Percentiles rank a stretch among this genome's conserved stretches.
phyloP scores from a whole-genome alignment of 1,284 basidiomycete genomes.

The Pterula multifida region DNA sequence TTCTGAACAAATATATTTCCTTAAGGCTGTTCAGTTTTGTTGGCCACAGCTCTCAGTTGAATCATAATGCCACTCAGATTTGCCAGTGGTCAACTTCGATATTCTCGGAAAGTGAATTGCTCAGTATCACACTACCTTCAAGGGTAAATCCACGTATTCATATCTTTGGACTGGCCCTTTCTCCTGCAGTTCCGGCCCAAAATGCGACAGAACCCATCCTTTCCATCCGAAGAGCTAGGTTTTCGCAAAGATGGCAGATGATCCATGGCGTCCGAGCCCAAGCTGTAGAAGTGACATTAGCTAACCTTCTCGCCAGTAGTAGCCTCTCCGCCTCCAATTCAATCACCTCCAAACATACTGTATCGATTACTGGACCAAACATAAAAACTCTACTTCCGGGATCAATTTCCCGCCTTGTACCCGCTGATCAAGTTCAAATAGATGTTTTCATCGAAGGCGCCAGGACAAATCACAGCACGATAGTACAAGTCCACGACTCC shows the following conservation, averaged over 20 bases:
- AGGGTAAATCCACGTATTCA: slow-evolving; percentile 23
- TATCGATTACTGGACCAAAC: slow-evolving; percentile 21
- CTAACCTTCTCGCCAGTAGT: slow-evolving; percentile 29
- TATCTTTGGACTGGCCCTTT: slow-evolving; percentile 30
- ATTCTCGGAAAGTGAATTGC: slow-evolving; percentile 24
- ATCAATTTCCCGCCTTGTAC: slow-evolving; percentile 26
- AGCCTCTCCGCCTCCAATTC: slow-evolving; percentile 16
- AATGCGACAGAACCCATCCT: slow-evolving; percentile 15
- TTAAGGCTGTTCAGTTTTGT: neutral
- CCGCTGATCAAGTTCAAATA: slow-evolving; percentile 28
- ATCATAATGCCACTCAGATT: slow-evolving; percentile 28
- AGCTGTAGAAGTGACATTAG: slow-evolving; percentile 31
- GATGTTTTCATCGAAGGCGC: slow-evolving; percentile 26
- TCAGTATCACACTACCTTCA: slow-evolving; percentile 27
- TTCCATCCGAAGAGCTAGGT: slow-evolving; percentile 25
- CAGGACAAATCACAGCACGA: slow-evolving; percentile 18
- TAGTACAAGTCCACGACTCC: slow-evolving; percentile 20
- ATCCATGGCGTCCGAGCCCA: slow-evolving; percentile 23
- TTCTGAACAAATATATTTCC: too few species aligned
- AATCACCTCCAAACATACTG: slow-evolving; percentile 20
- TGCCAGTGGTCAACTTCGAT: slow-evolving; percentile 32
- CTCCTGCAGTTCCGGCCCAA: slow-evolving; percentile 17
- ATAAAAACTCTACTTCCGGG: slow-evolving; percentile 25
- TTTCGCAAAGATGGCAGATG: slow-evolving; percentile 31
- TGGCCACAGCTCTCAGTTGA: neutral